Evolutionary conservation across 129 eudicot species (phyloP), one percentile per base, ranked within the genome.

Genomic region (Deinandra increscens): DNA sequence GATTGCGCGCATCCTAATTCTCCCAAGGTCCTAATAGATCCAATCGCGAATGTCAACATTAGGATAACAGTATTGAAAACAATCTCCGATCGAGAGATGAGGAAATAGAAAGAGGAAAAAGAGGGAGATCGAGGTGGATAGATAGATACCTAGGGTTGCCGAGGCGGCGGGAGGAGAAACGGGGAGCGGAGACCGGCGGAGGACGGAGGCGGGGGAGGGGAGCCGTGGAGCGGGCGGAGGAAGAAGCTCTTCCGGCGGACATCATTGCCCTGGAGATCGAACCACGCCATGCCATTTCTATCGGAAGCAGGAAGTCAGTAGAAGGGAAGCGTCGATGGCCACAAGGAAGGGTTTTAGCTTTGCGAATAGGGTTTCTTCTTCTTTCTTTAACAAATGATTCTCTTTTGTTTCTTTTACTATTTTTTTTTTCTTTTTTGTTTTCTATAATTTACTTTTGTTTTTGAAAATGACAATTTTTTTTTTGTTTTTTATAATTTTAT

Each of bases 251-350:
- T 58, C 93, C 86, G 60, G 96, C 56, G 79, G 97, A 88, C 76
- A 85, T 75, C 17, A 91, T 71, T 59, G 93, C 72, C 75, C 97
- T 65, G 49, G 97, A 82, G 58, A 88, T 17, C 13, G 96, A 87
- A 70, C 92, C 90, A 63, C 93, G 96, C 87, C 91, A 88, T 51
- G 97, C 97, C 97, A 91, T 91, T 72, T 75, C 10, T 63, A 49
- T 48, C 44, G 7, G 66, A 12, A 26, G 5, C 2, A 2, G 20
- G 14, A n/a, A 26, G 22, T 54, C 61, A 54, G n/a, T 10, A 54
- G 61, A 36, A 60, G 45, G 39, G 66, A 37, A 8, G 37, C 38
- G 68, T 8, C 2, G 8, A 62, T 37, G 68, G n/a, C 3, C 31
- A 38, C 48, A 17, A 37, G 68, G 68, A 17, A 37, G 68, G 68